Evolutionary conservation across 108 stramenopile species (phyloP), one percentile per base, ranked within the genome.

Genomic region (Cyclotella choctawhatcheeana): DNA sequence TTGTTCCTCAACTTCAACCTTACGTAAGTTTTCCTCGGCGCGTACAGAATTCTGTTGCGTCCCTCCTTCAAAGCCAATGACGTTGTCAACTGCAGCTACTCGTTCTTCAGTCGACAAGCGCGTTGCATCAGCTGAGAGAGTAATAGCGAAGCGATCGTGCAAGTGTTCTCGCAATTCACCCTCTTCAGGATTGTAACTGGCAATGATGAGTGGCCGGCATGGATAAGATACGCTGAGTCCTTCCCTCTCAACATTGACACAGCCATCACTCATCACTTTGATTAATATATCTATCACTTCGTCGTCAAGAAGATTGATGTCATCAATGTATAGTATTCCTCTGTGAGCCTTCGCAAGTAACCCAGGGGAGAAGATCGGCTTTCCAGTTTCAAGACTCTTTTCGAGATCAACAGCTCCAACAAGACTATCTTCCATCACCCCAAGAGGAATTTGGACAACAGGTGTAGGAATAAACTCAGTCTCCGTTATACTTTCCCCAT

Each of bases 141-240:
- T 69, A 20, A 98, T 85, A 29, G 97, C 93, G 68, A 98, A 95
- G 29, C 98, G 83, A 83, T 98, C 98, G 40, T 97, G 83, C 30
- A 98, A 77, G 71, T 97, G 96, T 62, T 97, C 96, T 13, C 97
- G 84, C 40, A 98, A 83, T 77, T 97, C 97, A n/a, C 95, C 96
- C 77, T 98, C 98, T 58, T 98, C 98, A 8, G 98, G 98, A 74
- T 98, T 98, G 85, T 95, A 96, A 0, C 97, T 97, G 4, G 96
- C 97, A 64, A 98, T 96, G 24, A 98, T 66, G 32, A 98, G 85
- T 12, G 96, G 96, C 29, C 71, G 70, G 85, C 96, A 97, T 10
- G 97, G 97, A 68, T 97, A 97, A 16, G 86, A 71, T 26, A 98
- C 78, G 5, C 89, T 91, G 20, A 98, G 79, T 31, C 98, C 98